Base-by-base conservation (phyloP, 345 rosid species). In the Excoecaria cochinchinensis region DNA sequence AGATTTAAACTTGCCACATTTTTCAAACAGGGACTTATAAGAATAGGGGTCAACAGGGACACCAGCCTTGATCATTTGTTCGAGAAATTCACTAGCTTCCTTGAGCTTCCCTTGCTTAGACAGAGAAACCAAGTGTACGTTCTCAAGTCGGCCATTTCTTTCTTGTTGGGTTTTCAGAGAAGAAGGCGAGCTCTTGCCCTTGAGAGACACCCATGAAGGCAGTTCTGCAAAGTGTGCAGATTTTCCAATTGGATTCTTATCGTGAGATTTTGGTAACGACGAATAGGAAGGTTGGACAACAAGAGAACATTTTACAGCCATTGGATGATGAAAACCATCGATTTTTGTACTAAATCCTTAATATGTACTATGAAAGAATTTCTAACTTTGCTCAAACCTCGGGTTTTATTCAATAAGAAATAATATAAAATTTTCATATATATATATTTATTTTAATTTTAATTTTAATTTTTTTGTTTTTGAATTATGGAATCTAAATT, bases 161-260 rank as follows among this genome's bases (percentile, higher is more conserved):
- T 4, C 66, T 39, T 63, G 84, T 10, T 73, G 77, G 71, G 79
- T 52, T 66, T 82, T 71, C 22, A 71, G 58, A 12, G 84, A 67
- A 62, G 89, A 64, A 69, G 81, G 64, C 44, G 69, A 70, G 62
- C 70, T 69, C 68, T 83, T 89, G 62, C 70, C 67, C 68, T 83
- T 89, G 66, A 90, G 85, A 70, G 97, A 85, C 42, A 85, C 82
- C 93, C 92, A 82, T 4, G 93, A 81, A 36, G 93, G 91, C 25
- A 88, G 74, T 55, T 74, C 82, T 40, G 76, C 69, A 74, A 90
- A 91, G 55, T 82, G 83, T 50, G 85, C 82, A 42, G 61, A 58
- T 61, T 80, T 89, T 24, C 6, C 19, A 3, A 72, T 51, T 50
- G 79, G 74, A 76, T 59, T 14, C 75, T 82, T 61, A 48, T 69